phyloP scores from a whole-genome alignment of 305 asterid species.

The Fraxinus angustifolia region DNA sequence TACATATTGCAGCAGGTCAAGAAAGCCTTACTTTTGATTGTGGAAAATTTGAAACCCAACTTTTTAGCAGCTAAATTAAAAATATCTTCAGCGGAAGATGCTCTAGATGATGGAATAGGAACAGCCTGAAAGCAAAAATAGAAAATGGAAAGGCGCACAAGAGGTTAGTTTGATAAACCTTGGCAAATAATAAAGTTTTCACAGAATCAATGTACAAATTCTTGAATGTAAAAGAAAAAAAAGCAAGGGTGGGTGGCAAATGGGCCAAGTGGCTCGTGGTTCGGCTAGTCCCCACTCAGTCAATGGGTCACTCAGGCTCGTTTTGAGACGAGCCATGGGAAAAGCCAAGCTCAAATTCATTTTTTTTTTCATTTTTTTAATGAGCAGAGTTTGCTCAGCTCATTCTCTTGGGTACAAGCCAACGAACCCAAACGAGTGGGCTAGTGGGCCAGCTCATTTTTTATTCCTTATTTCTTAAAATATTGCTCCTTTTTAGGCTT shows the following conservation, averaged over 20 bases:
- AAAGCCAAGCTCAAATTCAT: too few relatives aligned
- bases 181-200: conserved; percentile 15
- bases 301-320: too few relatives aligned
- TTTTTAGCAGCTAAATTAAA: conserved; percentile 84
- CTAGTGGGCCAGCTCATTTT: too few relatives aligned
- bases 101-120: conserved; percentile 76
- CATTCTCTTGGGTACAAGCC: too few relatives aligned
- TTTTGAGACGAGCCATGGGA: too few relatives aligned
- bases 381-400: too few relatives aligned
- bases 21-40: conserved; percentile 52
- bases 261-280: too few relatives aligned
- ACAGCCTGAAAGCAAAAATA: conserved; percentile 50
- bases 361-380: too few relatives aligned
- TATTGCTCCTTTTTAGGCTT: too few relatives aligned
- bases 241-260: neutral
- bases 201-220: neutral
- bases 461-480: too few relatives aligned
- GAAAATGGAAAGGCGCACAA: neutral
- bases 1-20: neutral
- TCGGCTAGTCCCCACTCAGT: too few relatives aligned
- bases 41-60: conserved; percentile 68
- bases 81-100: conserved; percentile 62
- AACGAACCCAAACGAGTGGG: too few relatives aligned
- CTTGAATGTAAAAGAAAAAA: neutral
- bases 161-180: conserved; percentile 17